Evolutionary conservation across 169 alveolate genomes (phyloP).

Genomic region (Theileria parva): DNA sequence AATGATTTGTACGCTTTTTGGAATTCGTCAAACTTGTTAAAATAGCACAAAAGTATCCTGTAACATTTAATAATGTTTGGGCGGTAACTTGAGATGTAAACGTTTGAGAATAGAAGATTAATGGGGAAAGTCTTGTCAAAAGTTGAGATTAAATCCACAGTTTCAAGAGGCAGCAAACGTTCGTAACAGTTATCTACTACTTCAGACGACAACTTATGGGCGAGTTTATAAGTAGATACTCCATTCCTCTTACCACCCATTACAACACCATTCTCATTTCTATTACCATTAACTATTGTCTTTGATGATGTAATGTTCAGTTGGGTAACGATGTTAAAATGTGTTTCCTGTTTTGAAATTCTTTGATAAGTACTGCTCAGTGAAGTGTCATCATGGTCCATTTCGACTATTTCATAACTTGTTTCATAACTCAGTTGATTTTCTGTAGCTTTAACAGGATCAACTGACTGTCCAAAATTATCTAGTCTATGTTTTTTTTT

Average conservation of each 20-base stretch:
- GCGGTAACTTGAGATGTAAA: constrained; percentile 44
- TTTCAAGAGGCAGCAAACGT: constrained; percentile 37
- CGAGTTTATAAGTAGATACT: not conserved
- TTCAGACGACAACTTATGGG: not conserved
- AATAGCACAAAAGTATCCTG: constrained; percentile 51
- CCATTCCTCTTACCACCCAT: not conserved
- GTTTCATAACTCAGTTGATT: no score
- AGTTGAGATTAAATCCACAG: constrained; percentile 43
- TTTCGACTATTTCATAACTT: no score
- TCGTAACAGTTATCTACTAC: not conserved
- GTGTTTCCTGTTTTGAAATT: no score
- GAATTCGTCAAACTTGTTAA: constrained; percentile 26
- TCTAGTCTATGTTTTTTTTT: no score
- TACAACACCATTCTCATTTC: not conserved
- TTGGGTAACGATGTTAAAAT: no score
- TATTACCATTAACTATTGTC: no score
- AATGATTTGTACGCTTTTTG: not conserved
- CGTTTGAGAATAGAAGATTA: constrained; percentile 62
- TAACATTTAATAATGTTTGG: constrained; percentile 47
- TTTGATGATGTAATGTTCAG: no score
- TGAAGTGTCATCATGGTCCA: no score
- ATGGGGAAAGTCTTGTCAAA: constrained; percentile 61
- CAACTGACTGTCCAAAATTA: no score
- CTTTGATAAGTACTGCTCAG: no score
- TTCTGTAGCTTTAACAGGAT: no score